Evolutionary conservation across 75 land plant species (phyloP).

Genomic region (Picea glauca): DNA sequence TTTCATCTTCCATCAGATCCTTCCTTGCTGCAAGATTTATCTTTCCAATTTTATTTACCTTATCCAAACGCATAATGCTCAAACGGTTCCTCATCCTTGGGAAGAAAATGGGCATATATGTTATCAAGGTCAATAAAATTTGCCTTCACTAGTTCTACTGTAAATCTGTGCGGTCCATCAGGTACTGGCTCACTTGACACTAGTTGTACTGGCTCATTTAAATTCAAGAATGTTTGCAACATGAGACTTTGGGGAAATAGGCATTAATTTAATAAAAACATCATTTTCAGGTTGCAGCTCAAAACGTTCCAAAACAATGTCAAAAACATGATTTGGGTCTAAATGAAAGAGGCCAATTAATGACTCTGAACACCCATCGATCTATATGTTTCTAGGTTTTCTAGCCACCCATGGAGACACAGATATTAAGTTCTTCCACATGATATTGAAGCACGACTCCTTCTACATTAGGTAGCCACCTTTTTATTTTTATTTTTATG

Average conservation of each 20-base stretch:
- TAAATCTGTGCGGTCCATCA: conserved; percentile 66
- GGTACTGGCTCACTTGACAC: conserved; percentile 72
- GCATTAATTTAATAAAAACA: conserved; percentile 78
- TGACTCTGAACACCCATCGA: conserved; percentile 38
- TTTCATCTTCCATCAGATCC: conserved; percentile 97
- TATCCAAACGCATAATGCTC: conserved; percentile 90
- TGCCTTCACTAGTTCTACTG: conserved; percentile 84
- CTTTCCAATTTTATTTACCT: conserved; percentile 98
- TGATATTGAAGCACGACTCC: too few species aligned
- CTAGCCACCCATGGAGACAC: too few species aligned
- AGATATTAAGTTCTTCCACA: too few species aligned
- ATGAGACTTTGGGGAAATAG: conserved; percentile 96
- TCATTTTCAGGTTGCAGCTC: conserved; percentile 85
- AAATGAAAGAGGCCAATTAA: conserved; percentile 98
- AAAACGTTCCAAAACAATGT: conserved; percentile 96
- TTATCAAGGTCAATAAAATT: conserved; percentile 87
- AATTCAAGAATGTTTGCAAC: conserved; percentile 97
- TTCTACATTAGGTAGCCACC: too few species aligned
- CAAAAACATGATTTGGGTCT: conserved; percentile 98
- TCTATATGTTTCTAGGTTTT: too few species aligned
- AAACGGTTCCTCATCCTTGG: conserved; percentile 92
- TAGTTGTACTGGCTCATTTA: conserved; percentile 92
- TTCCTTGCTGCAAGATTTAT: conserved; percentile 99
- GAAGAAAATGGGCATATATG: conserved; percentile 92
- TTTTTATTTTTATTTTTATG: too few species aligned